Base-by-base conservation (phyloP, 202 grass and related monocot species). In the Panicum virgatum region DNA sequence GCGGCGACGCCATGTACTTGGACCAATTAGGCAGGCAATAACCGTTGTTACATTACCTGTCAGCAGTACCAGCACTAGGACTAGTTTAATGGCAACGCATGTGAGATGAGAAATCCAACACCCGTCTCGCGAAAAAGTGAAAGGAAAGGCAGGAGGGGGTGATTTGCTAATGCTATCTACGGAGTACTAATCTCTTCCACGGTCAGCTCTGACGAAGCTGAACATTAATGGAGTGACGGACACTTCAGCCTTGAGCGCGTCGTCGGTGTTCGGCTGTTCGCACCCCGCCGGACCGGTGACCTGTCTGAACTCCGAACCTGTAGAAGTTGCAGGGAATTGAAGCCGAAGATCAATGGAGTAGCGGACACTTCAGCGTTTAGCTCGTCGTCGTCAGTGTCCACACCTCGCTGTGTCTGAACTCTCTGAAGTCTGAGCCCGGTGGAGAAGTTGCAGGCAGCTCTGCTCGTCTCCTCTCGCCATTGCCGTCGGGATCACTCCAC, bases 401-500 rank as follows among this genome's bases (percentile, higher is more conserved):
- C 23, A 27, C 37, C 39, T 27, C 13, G 20, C 34, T 12, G 69
- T 36, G 61, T 36, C 14, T 16, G 16, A 18, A 6, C 18, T 54
- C 32, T 56, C 32, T 56, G 50, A 57, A 56, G 9, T n/a, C 19
- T 54, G 51, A 1, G 5, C 16, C 47, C 7, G 8, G 11, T 2
- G 8, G 11, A 10, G 11, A 26, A 7, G 13, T 15, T 40, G 47
- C 50, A 61, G 36, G 43, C 43, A 0, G 29, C 12, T 67, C 12
- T 4, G 5, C 15, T 5, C 16, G 52, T 50, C 16, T 82, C 54
- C 3, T 14, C 2, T 53, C 26, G 9, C 44, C 46, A 15, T 54
- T 5, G 72, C 46, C 72, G 65, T 72, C 62, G 52, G 71, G 43
- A 62, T 14, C 20, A 77, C 79, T 44, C 36, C 20, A 64, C 72